Evolutionary conservation across 805 yeast species (phyloP), one percentile per base, ranked within the genome.

Genomic region (Maudiozyma barnettii): DNA sequence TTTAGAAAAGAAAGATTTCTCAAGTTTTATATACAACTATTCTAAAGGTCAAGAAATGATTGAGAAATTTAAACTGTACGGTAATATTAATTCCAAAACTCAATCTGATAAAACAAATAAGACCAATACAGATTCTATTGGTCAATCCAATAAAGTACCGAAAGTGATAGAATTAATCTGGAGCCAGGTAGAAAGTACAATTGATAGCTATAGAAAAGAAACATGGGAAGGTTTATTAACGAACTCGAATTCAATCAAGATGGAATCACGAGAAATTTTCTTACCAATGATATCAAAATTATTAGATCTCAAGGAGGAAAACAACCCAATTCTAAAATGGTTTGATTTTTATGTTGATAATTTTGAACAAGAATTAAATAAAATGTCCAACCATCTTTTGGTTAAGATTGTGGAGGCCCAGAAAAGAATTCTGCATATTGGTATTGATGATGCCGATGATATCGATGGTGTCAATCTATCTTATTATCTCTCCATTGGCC

Each of bases 311-410:
- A 83, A 81, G n/a, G 73, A 76, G 2, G 73, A 69, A 41, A 81
- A 77, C 47, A 82, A 79, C 58, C 91, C 91, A 5, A 76, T 83
- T 5, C 59, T 72, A 20, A 78, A 74, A 45, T 84, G 88, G 79
- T 72, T 84, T 26, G 67, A 73, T 39, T 64, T 74, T 18, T 82
- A 75, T 55, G 70, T 72, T 41, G 65, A 67, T 21, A 60, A 59
- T 18, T 69, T 78, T 49, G 60, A 64, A 7, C 52, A 56, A 2
- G 64, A 66, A 44, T 63, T 78, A 29, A 64, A 66, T 20, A 70
- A 72, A 19, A 68, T 68, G 4, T 73, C 75, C 23, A 64, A 63
- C 18, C 72, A 71, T 44, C 68, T 71, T 49, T 59, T 68, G 33
- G 63, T 60, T 14, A 69, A 73, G 50, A 66, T 75, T 21, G 51